These are phyloP conservation scores for Wallacemonas sp. DNA, from an alignment of 208 protist species.

Conservation along the genomic window DNA sequence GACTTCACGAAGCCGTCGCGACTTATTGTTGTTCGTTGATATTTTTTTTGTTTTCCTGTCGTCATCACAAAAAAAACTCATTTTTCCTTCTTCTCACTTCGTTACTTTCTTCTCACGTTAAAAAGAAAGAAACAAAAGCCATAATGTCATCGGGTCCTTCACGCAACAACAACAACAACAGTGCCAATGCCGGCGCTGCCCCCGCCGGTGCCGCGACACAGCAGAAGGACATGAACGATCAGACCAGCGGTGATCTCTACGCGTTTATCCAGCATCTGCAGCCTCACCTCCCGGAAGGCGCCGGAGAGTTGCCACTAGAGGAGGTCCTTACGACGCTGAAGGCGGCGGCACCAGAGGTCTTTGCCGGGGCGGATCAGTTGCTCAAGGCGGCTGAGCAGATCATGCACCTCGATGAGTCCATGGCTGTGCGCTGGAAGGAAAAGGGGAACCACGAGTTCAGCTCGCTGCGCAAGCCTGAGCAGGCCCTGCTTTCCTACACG, in stretches of 20 bases:
- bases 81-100: too few species aligned
- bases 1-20: too few species aligned
- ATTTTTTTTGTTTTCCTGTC: neutral
- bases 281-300: conserved; percentile 24
- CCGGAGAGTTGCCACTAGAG: conserved; percentile 49
- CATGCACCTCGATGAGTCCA: conserved; percentile 43
- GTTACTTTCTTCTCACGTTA: neutral
- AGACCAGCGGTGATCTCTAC: conserved; percentile 54
- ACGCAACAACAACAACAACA: neutral
- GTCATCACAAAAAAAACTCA: neutral
- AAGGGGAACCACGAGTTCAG: conserved; percentile 71
- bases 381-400: conserved; percentile 28
- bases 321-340: conserved; percentile 42
- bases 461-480: conserved; percentile 30
- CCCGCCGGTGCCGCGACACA: neutral
- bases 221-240: conserved; percentile 30
- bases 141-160: neutral
- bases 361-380: conserved; percentile 39
- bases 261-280: conserved; percentile 30
- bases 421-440: conserved; percentile 79
- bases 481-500: conserved; percentile 68
- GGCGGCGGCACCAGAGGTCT: conserved; percentile 31
- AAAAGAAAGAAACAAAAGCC: conserved; percentile 12
- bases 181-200: neutral
- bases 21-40: neutral